These are phyloP conservation scores for Plasmodium malariae DNA, from an alignment of 169 alveolate genomes.

Conservation along the genomic window DNA sequence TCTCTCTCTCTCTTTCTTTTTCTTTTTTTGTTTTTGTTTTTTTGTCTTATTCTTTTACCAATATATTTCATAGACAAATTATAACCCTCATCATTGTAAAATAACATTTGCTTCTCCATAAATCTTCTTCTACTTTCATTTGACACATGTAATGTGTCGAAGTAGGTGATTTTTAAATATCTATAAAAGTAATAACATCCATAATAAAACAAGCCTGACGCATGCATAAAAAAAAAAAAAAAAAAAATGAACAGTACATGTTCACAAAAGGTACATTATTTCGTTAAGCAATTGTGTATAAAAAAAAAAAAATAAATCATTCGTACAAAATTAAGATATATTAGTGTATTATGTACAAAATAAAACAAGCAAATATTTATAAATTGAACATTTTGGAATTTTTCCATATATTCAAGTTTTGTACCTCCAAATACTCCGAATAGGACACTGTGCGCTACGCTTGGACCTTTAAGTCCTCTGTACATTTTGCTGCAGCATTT, in stretches of 20 bases:
- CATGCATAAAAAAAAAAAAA: not conserved
- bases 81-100: constrained; percentile 66
- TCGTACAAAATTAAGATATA: no score
- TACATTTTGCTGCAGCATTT: constrained; percentile 11
- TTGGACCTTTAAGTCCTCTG: constrained; percentile 58
- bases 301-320: no score
- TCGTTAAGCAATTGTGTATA: no score
- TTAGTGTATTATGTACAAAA: no score
- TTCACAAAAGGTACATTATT: no score
- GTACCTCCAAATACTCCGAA: constrained; percentile 76
- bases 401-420: no score
- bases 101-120: constrained; percentile 76
- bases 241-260: not conserved
- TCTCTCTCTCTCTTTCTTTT: no score
- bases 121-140: constrained; percentile 73
- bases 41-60: constrained; percentile 29
- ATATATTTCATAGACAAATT: constrained; percentile 71
- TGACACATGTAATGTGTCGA: constrained; percentile 67
- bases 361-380: no score
- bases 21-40: not conserved
- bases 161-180: constrained; percentile 43
- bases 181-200: constrained; percentile 62
- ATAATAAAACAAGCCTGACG: constrained; percentile 48
- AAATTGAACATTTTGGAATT: no score
- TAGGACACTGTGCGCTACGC: constrained; percentile 69